phyloP scores from a whole-genome alignment of 202 grass and related monocot species.

The Dendrocalamus latiflorus region DNA sequence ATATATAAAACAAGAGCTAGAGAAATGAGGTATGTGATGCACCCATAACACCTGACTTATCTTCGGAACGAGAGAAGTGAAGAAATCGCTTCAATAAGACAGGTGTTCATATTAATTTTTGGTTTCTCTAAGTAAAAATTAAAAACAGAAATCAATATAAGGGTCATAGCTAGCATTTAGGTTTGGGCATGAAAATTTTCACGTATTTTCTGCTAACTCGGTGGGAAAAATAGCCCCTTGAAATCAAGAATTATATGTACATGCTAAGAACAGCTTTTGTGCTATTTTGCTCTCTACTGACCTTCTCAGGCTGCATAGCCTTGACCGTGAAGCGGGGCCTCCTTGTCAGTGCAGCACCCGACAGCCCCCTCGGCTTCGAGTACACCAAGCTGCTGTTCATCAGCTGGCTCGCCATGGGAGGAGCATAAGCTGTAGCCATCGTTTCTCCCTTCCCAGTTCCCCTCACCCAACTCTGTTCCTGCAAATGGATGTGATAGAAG shows the following conservation, averaged over 20 bases:
- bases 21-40: no score
- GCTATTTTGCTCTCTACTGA: background rate
- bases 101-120: no score
- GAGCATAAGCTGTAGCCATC: conserved; percentile 78
- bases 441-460: background rate
- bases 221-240: background rate
- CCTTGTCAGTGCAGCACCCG: conserved; percentile 42
- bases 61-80: no score
- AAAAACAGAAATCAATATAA: no score
- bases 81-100: no score
- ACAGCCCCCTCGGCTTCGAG: conserved; percentile 53
- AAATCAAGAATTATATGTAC: background rate
- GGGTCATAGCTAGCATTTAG: background rate
- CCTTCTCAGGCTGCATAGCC: conserved; percentile 79
- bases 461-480: no score
- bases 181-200: background rate
- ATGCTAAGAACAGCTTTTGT: background rate
- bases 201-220: background rate
- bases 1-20: no score
- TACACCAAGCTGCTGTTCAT: conserved; percentile 44
- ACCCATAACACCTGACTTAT: no score
- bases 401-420: conserved; percentile 85
- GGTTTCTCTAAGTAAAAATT: no score
- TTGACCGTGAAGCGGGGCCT: conserved; percentile 62
- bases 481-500: conserved; percentile 9